Conservation (phyloP, 2,329 filamentous ascomycete species). For the Colletotrichum theobromicola region DNA sequence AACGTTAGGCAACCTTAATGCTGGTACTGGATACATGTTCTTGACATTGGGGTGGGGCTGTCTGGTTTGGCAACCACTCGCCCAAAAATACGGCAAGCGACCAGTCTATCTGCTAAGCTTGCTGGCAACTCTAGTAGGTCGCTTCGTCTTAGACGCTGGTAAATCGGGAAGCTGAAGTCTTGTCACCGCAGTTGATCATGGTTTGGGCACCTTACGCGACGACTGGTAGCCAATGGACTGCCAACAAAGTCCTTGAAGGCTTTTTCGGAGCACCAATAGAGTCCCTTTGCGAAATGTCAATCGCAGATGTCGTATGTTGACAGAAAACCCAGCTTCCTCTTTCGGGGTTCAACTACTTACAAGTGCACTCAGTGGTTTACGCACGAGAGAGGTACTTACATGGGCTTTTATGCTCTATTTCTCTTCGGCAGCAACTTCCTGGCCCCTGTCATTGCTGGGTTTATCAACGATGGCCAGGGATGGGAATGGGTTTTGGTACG, state of each 20-base stretch:
- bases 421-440: conserved; percentile 32
- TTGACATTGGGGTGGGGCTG: conserved; percentile 56
- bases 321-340: not conserved
- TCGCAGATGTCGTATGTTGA: conserved; percentile 27
- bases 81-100: conserved; percentile 56
- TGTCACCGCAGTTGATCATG: conserved; percentile 22
- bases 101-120: conserved; percentile 44
- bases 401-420: conserved; percentile 31
- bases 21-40: conserved; percentile 58
- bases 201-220: conserved; percentile 37
- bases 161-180: not conserved
- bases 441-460: conserved; percentile 37
- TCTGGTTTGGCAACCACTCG: conserved; percentile 57
- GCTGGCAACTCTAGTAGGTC: not conserved
- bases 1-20: conserved; percentile 48
- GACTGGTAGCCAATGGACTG: conserved; percentile 28
- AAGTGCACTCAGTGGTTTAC: conserved; percentile 23
- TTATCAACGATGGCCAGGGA: conserved; percentile 34
- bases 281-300: conserved; percentile 31
- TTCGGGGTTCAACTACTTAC: not conserved
- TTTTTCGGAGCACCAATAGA: conserved; percentile 33
- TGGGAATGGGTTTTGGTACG: conserved; percentile 34
- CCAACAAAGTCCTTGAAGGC: conserved; percentile 32
- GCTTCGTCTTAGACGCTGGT: accelerated
- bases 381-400: conserved; percentile 31